Conservation (phyloP, 148 eudicot species). For the Chenopodium album region DNA sequence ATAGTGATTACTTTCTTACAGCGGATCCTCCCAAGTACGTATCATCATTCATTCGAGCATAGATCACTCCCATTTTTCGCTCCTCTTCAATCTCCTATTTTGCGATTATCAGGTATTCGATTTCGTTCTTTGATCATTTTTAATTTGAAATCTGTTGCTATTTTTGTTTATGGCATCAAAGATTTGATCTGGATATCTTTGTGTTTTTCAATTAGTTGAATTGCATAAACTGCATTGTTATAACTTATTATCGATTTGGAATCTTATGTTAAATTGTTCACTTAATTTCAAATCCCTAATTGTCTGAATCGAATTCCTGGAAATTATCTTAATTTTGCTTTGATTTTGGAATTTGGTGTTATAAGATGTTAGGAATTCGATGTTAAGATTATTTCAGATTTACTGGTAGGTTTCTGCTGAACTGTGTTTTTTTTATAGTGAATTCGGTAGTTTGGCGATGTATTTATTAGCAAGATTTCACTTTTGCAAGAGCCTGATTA, state of each 20-base stretch:
- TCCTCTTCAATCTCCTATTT: not conserved
- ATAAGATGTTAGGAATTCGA: not conserved
- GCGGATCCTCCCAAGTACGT: not conserved
- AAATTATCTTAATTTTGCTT: not conserved
- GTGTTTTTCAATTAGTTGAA: not conserved
- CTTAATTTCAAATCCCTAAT: not conserved
- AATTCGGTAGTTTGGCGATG: not conserved
- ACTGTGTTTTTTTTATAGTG: not conserved
- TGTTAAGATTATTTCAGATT: not conserved
- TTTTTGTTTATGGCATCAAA: not conserved
- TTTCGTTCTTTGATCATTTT: not conserved
- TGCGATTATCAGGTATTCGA: not conserved
- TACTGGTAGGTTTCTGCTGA: not conserved
- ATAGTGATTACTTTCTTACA: not conserved
- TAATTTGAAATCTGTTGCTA: not conserved
- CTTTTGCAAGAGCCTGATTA: not conserved
- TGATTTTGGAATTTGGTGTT: not conserved
- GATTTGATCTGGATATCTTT: not conserved
- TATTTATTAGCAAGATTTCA: not conserved
- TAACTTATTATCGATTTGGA: not conserved
- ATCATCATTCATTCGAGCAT: not conserved
- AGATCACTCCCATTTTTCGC: not conserved
- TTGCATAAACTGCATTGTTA: slow-evolving; percentile 5
- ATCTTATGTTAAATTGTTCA: not conserved
- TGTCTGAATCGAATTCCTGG: not conserved